Conservation (phyloP, 768 basidiomycete species). For the Postia placenta region DNA sequence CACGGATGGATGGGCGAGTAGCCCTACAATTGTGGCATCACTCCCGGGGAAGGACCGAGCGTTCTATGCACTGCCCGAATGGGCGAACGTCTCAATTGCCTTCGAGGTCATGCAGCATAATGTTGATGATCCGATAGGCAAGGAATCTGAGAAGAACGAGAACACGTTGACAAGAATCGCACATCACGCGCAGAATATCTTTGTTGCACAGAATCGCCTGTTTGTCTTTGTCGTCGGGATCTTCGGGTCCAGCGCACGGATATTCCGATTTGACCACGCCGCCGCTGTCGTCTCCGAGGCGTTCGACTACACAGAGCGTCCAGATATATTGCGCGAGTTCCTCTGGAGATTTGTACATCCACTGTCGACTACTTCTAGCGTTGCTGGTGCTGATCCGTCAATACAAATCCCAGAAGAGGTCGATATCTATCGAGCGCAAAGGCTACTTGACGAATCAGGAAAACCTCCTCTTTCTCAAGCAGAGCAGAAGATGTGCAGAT, state of each 20-base stretch:
- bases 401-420: not conserved
- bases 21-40: slow-evolving; percentile 3
- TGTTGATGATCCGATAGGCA: not conserved
- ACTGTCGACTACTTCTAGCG: not conserved
- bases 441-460: not conserved
- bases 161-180: slow-evolving; percentile 7
- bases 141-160: not conserved
- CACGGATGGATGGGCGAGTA: not conserved
- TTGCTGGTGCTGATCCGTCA: slow-evolving; percentile 4
- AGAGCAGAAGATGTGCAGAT: not conserved
- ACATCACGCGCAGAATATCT: slow-evolving; percentile 7
- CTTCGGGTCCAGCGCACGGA: slow-evolving; percentile 7
- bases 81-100: slow-evolving; percentile 7
- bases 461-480: not conserved
- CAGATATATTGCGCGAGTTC: slow-evolving; percentile 1
- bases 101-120: slow-evolving; percentile 5
- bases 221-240: slow-evolving; percentile 11
- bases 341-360: slow-evolving; percentile 12
- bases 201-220: slow-evolving; percentile 7
- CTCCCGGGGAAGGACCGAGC: slow-evolving; percentile 1
- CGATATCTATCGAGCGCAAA: not conserved
- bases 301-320: not conserved
- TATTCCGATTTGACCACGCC: slow-evolving; percentile 13
- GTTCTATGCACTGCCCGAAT: not conserved
- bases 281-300: slow-evolving; percentile 3